Conservation (phyloP, 1,284 basidiomycete genomes). For the Vanrija sp. region DNA sequence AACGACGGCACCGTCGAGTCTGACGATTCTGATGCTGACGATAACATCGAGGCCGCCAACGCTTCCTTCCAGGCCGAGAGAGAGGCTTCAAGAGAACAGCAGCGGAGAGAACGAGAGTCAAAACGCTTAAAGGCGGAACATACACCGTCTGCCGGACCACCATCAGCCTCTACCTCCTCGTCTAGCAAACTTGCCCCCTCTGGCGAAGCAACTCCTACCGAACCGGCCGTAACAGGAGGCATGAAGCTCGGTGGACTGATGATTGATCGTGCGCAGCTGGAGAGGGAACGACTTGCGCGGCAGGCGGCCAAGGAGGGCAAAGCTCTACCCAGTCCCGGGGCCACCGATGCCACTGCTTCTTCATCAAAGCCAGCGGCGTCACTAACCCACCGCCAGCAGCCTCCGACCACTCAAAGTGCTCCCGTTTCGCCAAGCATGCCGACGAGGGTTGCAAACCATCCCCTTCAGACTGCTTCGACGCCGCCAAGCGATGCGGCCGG, state of each 20-base stretch:
- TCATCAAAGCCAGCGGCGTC: not conserved
- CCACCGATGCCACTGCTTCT: not conserved
- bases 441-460: conserved; percentile 19
- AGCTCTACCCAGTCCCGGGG: not conserved
- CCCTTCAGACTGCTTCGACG: conserved; percentile 26
- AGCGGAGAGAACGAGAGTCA: not conserved
- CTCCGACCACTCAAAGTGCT: not conserved
- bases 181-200: too few species aligned
- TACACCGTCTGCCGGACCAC: not conserved
- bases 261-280: conserved; percentile 41
- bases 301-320: conserved; percentile 21
- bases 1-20: conserved; percentile 1
- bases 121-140: conserved; percentile 3
- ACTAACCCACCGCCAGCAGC: not conserved
- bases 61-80: conserved; percentile 17
- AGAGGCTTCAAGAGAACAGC: conserved; percentile 12
- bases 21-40: not conserved
- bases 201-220: not conserved
- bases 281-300: conserved; percentile 40
- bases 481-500: conserved; percentile 41
- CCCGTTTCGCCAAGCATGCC: not conserved
- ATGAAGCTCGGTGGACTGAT: conserved; percentile 15
- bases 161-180: not conserved
- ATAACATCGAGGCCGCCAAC: conserved; percentile 17
- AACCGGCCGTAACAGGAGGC: not conserved